Conservation (phyloP, 2,329 filamentous ascomycete genomes). For the Seiridium cupressi region DNA sequence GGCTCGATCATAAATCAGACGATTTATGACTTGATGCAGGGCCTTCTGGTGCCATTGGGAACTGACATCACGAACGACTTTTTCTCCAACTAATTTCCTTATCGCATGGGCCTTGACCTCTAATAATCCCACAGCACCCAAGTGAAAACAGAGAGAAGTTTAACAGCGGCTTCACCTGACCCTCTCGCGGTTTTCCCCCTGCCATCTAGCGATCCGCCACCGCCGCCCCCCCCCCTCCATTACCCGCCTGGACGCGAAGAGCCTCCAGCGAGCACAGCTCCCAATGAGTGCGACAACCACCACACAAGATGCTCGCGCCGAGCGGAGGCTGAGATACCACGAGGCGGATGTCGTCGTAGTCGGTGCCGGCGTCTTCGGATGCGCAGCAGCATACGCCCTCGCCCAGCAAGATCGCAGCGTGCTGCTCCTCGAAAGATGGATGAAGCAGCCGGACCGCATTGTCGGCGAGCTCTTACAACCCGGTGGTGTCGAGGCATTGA, state of each 20-base stretch:
- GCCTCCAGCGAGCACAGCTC: constrained; percentile 1
- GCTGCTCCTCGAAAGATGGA: constrained; percentile 80
- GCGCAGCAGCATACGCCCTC: constrained; percentile 78
- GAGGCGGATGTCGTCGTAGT: constrained; percentile 86
- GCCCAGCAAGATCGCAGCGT: constrained; percentile 90
- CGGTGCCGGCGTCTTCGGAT: constrained; percentile 87
- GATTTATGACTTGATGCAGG: constrained; percentile 9
- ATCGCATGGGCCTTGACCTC: background rate
- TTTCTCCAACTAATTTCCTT: background rate
- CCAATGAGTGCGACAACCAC: constrained; percentile 31
- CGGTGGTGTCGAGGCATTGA: constrained; percentile 79
- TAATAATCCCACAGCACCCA: background rate
- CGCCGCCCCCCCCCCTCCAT: background rate
- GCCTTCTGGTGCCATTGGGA: constrained; percentile 5
- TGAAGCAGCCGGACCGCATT: constrained; percentile 93
- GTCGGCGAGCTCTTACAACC: constrained; percentile 95
- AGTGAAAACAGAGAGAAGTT: background rate
- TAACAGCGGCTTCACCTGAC: background rate
- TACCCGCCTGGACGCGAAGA: background rate
- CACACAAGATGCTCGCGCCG: constrained; percentile 37
- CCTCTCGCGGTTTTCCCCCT: background rate
- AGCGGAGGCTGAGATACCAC: constrained; percentile 53
- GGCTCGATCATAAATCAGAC: constrained; percentile 7
- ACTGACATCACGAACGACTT: constrained; percentile 5
- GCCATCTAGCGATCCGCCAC: background rate